phyloP scores from a whole-genome alignment of 2,329 filamentous ascomycete genomes.

The Hymenoscyphus infarciens region DNA sequence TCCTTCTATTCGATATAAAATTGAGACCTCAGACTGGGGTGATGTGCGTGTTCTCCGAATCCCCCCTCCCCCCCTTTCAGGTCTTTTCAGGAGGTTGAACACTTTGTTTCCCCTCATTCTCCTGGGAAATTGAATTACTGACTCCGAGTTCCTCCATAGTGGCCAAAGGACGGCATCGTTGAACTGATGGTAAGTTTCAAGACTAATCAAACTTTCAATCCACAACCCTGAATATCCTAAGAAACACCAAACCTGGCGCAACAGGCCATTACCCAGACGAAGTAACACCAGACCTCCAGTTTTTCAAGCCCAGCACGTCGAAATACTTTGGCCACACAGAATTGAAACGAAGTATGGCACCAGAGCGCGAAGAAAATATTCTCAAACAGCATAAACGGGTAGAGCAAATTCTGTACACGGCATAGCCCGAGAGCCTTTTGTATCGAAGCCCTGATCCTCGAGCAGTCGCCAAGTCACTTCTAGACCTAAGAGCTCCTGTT shows the following conservation, averaged over 20 bases:
- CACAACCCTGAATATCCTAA: neutral
- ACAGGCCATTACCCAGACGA: neutral
- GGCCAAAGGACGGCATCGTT: neutral
- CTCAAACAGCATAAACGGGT: neutral
- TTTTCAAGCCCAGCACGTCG: neutral
- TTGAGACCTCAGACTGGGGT: too few species aligned
- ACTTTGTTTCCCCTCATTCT: too few species aligned
- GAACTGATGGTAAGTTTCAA: neutral
- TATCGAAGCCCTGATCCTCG: neutral
- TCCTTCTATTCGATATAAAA: too few species aligned
- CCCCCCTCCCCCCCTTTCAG: too few species aligned
- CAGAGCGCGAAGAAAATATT: neutral
- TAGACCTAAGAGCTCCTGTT: neutral
- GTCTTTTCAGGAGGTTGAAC: too few species aligned
- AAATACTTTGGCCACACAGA: neutral
- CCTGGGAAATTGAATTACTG: too few species aligned
- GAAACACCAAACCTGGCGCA: neutral
- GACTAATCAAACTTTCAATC: neutral
- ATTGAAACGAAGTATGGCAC: neutral
- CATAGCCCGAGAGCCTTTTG: neutral
- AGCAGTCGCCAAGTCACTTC: neutral
- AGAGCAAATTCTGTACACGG: neutral
- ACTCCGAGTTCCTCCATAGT: neutral
- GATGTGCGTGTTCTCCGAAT: too few species aligned
- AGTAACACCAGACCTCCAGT: neutral